Evolutionary conservation across 768 basidiomycete species (phyloP).

Genomic region (Pleurotus cornucopiae): DNA sequence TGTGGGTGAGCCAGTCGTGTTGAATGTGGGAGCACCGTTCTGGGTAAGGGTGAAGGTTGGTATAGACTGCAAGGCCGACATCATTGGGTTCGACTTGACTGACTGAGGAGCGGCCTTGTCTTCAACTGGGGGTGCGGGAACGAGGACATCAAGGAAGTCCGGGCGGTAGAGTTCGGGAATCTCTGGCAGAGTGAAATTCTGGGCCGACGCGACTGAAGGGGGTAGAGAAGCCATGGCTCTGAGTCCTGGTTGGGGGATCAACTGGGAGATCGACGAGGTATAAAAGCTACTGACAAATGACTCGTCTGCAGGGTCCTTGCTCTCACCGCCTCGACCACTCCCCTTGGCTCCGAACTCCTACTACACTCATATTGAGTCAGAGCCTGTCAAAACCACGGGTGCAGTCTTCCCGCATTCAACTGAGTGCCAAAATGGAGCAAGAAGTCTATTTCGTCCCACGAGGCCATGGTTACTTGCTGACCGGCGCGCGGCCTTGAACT

Average conservation of each 20-base stretch:
- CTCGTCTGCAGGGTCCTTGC: not conserved
- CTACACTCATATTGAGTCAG: not conserved
- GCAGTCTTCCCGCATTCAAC: too few relatives aligned
- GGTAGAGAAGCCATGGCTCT: not conserved
- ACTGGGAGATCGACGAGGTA: not conserved
- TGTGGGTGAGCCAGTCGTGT: constrained; percentile 44
- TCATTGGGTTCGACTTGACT: constrained; percentile 39
- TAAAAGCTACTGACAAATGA: not conserved
- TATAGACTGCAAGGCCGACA: constrained; percentile 44
- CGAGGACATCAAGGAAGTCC: constrained; percentile 51
- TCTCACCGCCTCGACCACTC: not conserved
- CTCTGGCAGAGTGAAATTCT: constrained; percentile 47
- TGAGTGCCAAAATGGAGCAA: too few relatives aligned
- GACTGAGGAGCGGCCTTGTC: constrained; percentile 5
- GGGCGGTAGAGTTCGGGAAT: constrained; percentile 56
- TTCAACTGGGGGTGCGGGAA: constrained; percentile 28
- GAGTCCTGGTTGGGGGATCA: not conserved
- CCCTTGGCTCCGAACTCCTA: too few relatives aligned
- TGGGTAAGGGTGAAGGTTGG: constrained; percentile 42
- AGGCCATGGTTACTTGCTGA: too few relatives aligned
- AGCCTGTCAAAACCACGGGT: too few relatives aligned
- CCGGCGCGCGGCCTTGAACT: too few relatives aligned
- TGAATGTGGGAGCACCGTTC: constrained; percentile 48
- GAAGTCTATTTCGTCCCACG: too few relatives aligned
- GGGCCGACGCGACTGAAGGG: constrained; percentile 22